Base-by-base conservation (phyloP, 1,284 basidiomycete species). In the Trichosporon asahii region DNA sequence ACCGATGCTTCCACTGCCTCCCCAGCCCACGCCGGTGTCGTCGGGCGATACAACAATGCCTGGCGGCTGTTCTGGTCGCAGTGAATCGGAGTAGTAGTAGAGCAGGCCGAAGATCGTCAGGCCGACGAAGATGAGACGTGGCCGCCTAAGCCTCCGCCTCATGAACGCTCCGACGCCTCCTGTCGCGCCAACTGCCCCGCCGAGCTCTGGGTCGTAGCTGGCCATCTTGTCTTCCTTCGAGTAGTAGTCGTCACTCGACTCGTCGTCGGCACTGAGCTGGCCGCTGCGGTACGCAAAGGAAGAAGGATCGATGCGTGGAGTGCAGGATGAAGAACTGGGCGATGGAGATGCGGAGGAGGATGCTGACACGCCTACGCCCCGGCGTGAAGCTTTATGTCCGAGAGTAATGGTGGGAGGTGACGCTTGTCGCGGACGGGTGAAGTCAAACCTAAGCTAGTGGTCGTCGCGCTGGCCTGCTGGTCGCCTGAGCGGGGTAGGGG, bases 41-140 rank as follows among this genome's bases (percentile, higher is more conserved):
- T 37, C 49, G 25, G 31, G 33, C 12, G 57, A 46, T 0, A 61
- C 18, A 12, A 44, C 64, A 8, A 46, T 25, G 12, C 37, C 25
- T 37, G 37, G 44, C 15, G 64, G 27, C 21, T 18, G 21, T 12
- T 44, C 64, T 4, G 25, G 15, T 25, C 64, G 14, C 3, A 46
- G 35, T 27, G 25, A 9, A 9, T 25, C 21, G 21, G 46, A 15
- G 49, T 68, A n/a, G 68, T 72, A 72, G 31, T 70, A n/a, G 5
- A 72, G 3, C 25, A 68, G 25, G 1, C 40, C 44, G 37, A 53
- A 46, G 15, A 57, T 8, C 25, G 60, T 60, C 7, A 67, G 27
- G 11, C 53, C 49, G 57, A 44, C 29, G 40, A 72, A 25, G 29
- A 66, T 21, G 18, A 72, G 25, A 27, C 71, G 71, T 7, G 49